These are phyloP conservation scores for Prunus padus DNA, from an alignment of 306 rosid species.

Conservation along the genomic window DNA sequence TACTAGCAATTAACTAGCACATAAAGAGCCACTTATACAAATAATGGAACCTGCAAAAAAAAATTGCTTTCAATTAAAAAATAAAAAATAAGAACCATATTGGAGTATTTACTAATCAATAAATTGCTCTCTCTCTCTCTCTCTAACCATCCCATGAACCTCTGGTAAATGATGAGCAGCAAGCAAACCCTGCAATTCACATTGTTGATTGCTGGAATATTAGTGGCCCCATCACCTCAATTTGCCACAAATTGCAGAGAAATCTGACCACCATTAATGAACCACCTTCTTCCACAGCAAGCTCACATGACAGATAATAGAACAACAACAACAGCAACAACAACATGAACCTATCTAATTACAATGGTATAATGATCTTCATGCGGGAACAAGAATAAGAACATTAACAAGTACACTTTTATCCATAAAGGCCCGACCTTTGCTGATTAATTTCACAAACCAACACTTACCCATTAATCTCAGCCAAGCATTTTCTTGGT, in stretches of 20 bases:
- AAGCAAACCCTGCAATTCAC: slow-evolving; percentile 3
- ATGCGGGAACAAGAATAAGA: neutral
- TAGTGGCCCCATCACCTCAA: neutral
- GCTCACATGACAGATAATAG: neutral
- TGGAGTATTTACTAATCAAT: slow-evolving; percentile 11
- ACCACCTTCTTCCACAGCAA: neutral
- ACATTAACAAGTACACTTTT: neutral
- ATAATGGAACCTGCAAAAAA: neutral
- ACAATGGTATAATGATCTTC: slow-evolving; percentile 7
- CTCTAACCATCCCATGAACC: no score
- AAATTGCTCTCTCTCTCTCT: neutral
- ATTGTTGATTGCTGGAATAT: neutral
- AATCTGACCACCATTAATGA: neutral
- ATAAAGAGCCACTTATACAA: neutral
- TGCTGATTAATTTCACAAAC: neutral
- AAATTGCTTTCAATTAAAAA: slow-evolving; percentile 4
- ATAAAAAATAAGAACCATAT: neutral
- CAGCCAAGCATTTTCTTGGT: slow-evolving; percentile 18
- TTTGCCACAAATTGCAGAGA: neutral
- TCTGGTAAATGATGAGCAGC: neutral
- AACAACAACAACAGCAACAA: neutral
- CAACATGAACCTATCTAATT: slow-evolving; percentile 1
- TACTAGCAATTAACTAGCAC: neutral
- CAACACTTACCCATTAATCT: slow-evolving; percentile 18
- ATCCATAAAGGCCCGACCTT: neutral